Base-by-base conservation (phyloP, 768 basidiomycete species). In the Leccinellum rugosiceps region DNA sequence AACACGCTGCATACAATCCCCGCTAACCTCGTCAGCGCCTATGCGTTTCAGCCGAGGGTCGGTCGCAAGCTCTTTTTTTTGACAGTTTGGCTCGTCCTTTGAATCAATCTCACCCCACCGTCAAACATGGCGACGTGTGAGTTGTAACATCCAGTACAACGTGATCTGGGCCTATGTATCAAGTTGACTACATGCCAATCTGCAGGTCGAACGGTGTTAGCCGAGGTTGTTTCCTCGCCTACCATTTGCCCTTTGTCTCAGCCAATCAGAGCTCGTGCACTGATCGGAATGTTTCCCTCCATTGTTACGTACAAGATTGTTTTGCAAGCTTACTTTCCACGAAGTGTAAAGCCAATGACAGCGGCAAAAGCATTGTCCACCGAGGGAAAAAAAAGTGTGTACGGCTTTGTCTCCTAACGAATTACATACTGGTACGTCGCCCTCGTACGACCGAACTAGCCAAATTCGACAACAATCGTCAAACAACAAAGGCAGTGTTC, bases 391-490 rank as follows among this genome's bases (percentile, higher is more conserved):
- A 26, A 28, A 34, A 34, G 38, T 8, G 35, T 25, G 15, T 8
- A 7, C 19, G 35, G 17, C 25, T 43, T 38, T 28, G 31, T 28
- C n/a, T 34, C 7, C 59, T 17, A 17, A 41, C 41, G 19, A 50
- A 52, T 58, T 61, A 65, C 59, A 31, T 61, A 57, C 50, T 19
- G 35, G 9, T 26, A 15, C 44, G 13, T n/a, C 31, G 26, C 30
- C 11, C 19, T 38, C 23, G 6, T 21, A 32, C 60, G 14, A 45
- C 47, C 26, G 11, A 48, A 43, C 41, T 21, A 45, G 9, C 46
- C 54, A 19, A 32, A 6, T 14, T 26, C 13, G 32, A 38, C 25
- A 25, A 17, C n/a, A 19, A 46, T 45, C 48, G 59, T 49, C 48
- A 25, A 45, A 61, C 14, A n/a, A 19, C 34, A 8, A 41, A 28